Evolutionary conservation across 192 early-diverging fungal species (phyloP).

Genomic region (Mortierella antarctica): DNA sequence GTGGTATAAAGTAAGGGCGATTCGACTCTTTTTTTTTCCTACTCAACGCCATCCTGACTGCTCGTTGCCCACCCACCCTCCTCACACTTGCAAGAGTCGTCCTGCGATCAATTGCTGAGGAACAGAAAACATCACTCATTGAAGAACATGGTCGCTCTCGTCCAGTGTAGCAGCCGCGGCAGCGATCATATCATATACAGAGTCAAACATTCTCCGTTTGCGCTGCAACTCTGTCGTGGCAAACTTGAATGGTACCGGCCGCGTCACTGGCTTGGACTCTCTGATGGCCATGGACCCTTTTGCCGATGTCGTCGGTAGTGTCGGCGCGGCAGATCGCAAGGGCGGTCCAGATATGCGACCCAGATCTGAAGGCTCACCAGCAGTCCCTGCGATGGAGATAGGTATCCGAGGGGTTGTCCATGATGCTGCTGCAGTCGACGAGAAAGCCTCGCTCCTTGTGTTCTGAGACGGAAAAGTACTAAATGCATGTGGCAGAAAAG

Average conservation of each 20-base stretch:
- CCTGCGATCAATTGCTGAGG: too few relatives aligned
- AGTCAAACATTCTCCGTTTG: constrained; percentile 15
- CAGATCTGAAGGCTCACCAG: constrained; percentile 31
- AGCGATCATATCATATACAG: not conserved
- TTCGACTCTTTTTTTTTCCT: too few relatives aligned
- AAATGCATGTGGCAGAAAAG: too few relatives aligned
- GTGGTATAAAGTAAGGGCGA: too few relatives aligned
- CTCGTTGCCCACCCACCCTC: too few relatives aligned
- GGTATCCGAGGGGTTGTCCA: constrained; percentile 18
- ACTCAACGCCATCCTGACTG: too few relatives aligned
- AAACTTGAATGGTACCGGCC: constrained; percentile 45
- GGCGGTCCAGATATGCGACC: constrained; percentile 13
- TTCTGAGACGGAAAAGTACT: too few relatives aligned
- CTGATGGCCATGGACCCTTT: constrained; percentile 6
- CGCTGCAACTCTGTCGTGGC: constrained; percentile 35
- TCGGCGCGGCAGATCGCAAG: too few relatives aligned
- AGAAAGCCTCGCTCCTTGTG: too few relatives aligned
- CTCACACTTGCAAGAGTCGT: too few relatives aligned
- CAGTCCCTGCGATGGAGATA: constrained; percentile 13
- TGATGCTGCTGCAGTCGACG: constrained; percentile 7
- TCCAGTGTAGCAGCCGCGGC: not conserved
- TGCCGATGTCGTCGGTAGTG: constrained; percentile 36
- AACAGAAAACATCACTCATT: too few relatives aligned
- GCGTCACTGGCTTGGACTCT: constrained; percentile 4
- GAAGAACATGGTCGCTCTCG: too few relatives aligned